Evolutionary conservation across 1,139 yeast genomes (phyloP).

Genomic region (Kluyveromyces sp.): DNA sequence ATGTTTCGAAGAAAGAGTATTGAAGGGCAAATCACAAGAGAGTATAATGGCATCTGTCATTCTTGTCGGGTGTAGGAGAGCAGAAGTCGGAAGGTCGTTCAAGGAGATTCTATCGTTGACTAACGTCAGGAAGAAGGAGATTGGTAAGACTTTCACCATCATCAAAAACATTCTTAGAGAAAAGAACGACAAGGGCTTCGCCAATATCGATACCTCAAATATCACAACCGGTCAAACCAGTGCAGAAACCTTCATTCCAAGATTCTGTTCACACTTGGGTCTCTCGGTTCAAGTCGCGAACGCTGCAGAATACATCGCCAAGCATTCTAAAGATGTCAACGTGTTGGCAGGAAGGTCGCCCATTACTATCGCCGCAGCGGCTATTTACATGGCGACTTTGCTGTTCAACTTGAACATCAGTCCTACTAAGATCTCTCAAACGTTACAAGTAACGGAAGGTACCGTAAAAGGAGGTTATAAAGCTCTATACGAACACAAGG

Average conservation of each 20-base stretch:
- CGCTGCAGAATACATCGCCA: conserved; percentile 90
- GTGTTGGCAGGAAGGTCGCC: conserved; percentile 97
- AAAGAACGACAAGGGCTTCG: conserved; percentile 41
- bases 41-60: conserved; percentile 96
- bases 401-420: conserved; percentile 63
- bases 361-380: conserved; percentile 95
- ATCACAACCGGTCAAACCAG: conserved; percentile 83
- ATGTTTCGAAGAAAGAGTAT: conserved; percentile 79
- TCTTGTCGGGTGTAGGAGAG: conserved; percentile 89
- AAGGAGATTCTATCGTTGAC: conserved; percentile 95
- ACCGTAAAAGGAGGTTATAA: conserved; percentile 91
- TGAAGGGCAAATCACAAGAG: conserved; percentile 89
- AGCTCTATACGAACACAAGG: conserved; percentile 66
- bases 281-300: conserved; percentile 77
- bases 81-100: conserved; percentile 90
- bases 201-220: conserved; percentile 43
- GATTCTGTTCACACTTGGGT: conserved; percentile 95
- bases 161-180: conserved; percentile 72
- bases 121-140: conserved; percentile 87
- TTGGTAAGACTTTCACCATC: conserved; percentile 79
- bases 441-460: conserved; percentile 97
- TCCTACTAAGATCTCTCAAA: conserved; percentile 80
- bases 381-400: conserved; percentile 86
- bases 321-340: conserved; percentile 83
- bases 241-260: conserved; percentile 89